phyloP scores from a whole-genome alignment of 2,329 filamentous ascomycete species.

The Penicillium sp. region DNA sequence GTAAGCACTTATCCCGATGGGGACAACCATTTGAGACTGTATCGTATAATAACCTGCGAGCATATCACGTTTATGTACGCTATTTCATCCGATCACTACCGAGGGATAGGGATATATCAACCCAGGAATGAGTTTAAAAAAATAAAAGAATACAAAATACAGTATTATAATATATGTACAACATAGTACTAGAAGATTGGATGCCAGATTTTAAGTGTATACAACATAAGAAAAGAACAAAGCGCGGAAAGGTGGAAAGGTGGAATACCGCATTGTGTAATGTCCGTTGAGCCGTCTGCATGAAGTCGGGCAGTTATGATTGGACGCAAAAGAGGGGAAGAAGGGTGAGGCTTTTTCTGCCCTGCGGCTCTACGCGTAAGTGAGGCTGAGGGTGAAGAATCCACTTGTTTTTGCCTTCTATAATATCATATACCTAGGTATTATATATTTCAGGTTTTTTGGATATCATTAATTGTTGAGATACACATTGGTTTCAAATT shows the following conservation, averaged over 20 bases:
- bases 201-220: too few species aligned
- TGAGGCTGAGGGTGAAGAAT: slow-evolving; percentile 14
- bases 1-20: slow-evolving; percentile 9
- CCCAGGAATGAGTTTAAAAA: neutral
- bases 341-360: slow-evolving; percentile 3
- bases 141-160: too few species aligned
- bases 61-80: slow-evolving; percentile 2
- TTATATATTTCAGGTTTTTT: neutral
- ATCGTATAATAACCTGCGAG: neutral
- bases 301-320: neutral
- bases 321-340: neutral
- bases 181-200: too few species aligned
- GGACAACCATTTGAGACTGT: neutral
- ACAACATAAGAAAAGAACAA: neutral
- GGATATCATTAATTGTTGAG: neutral
- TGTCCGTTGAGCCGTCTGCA: neutral
- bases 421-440: too few species aligned
- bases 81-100: neutral
- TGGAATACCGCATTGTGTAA: neutral
- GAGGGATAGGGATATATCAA: neutral
- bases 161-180: too few species aligned
- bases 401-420: neutral
- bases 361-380: slow-evolving; percentile 12
- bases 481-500: neutral
- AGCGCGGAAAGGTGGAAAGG: neutral